phyloP scores from a whole-genome alignment of 768 basidiomycete genomes.

The Lentinula sp. region DNA sequence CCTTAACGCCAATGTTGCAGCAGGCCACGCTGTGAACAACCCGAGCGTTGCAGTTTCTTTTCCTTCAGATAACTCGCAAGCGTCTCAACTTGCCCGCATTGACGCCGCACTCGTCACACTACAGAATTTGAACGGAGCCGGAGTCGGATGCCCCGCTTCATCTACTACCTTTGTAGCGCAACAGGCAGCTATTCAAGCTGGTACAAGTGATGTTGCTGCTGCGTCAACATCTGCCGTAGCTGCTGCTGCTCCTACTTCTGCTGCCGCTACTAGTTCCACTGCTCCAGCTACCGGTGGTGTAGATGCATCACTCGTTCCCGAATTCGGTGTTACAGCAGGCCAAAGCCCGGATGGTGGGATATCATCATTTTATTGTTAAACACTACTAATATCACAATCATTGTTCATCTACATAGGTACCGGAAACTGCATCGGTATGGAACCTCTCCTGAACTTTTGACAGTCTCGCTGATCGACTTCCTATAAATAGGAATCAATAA shows the following conservation, averaged over 20 bases:
- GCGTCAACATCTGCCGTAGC: conserved; percentile 7
- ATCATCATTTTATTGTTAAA: background rate
- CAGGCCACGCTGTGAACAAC: conserved; percentile 62
- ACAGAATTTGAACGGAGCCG: conserved; percentile 67
- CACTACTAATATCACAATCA: background rate
- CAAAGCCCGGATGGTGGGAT: conserved; percentile 46
- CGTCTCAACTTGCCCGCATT: conserved; percentile 51
- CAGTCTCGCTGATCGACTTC: conserved; percentile 64
- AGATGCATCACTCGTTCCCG: conserved; percentile 47
- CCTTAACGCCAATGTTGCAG: conserved; percentile 52
- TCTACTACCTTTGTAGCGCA: conserved; percentile 49
- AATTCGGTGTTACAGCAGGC: conserved; percentile 49
- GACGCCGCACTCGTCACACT: conserved; percentile 55
- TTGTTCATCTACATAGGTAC: conserved; percentile 25
- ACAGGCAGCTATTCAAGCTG: conserved; percentile 11
- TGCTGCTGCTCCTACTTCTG: conserved; percentile 21
- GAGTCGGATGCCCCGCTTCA: conserved; percentile 61
- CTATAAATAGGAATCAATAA: conserved; percentile 31
- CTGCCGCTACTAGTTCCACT: conserved; percentile 21
- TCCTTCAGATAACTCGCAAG: conserved; percentile 53
- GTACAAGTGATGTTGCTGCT: background rate
- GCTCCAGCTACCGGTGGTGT: conserved; percentile 32
- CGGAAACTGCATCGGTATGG: conserved; percentile 62
- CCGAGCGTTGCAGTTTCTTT: conserved; percentile 48
- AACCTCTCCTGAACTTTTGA: background rate